Conservation (phyloP, 768 basidiomycete genomes). For the Sporobolomyces pararoseus region DNA sequence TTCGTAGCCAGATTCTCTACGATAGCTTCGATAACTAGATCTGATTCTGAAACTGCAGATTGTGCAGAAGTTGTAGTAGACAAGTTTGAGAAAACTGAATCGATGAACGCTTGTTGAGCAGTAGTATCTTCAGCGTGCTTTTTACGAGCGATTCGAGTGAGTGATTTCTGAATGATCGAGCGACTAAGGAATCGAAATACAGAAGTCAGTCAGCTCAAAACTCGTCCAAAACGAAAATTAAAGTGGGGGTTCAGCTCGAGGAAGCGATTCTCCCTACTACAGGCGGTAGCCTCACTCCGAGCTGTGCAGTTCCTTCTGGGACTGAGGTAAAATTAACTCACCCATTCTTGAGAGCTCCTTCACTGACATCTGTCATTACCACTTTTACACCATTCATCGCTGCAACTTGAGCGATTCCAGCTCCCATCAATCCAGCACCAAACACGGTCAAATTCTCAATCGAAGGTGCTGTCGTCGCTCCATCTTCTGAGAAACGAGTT, state of each 20-base stretch:
- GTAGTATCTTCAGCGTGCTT: conserved; percentile 45
- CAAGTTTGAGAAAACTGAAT: conserved; percentile 48
- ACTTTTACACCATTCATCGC: conserved; percentile 52
- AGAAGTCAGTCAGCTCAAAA: neutral
- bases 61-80: conserved; percentile 50
- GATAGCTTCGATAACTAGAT: conserved; percentile 54
- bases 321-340: neutral
- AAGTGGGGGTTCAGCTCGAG: too few species aligned
- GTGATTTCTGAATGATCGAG: conserved; percentile 51
- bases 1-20: conserved; percentile 53
- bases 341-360: conserved; percentile 38
- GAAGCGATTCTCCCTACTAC: too few species aligned
- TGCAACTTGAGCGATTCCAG: conserved; percentile 53
- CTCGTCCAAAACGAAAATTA: too few species aligned
- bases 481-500: neutral
- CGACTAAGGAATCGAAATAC: conserved; percentile 42
- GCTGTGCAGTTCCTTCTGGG: too few species aligned
- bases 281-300: too few species aligned
- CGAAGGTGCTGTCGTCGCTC: neutral
- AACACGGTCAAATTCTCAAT: conserved; percentile 51
- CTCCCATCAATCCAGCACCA: conserved; percentile 50
- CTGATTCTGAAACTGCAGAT: conserved; percentile 48
- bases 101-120: conserved; percentile 44
- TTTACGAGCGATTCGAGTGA: conserved; percentile 51
- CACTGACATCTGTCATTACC: conserved; percentile 36